Conservation (phyloP, 768 basidiomycete genomes). For the Suillus subluteus region DNA sequence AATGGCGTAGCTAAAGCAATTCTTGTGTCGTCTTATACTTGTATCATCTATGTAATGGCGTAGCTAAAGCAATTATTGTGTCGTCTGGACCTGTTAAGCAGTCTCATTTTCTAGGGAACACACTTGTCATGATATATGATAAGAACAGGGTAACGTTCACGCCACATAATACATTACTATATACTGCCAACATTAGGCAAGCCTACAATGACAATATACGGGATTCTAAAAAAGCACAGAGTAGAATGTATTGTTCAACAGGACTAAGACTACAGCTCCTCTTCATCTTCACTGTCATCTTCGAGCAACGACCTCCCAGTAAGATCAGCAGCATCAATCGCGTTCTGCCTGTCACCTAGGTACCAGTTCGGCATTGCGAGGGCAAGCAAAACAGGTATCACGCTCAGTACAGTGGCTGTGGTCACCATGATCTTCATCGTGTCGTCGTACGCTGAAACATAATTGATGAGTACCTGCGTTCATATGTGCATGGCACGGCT, state of each 20-base stretch:
- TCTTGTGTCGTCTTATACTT: not conserved
- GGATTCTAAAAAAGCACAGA: not conserved
- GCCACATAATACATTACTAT: too few relatives aligned
- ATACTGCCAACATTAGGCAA: too few relatives aligned
- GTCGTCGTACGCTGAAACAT: conserved; percentile 49
- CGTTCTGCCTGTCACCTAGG: conserved; percentile 73
- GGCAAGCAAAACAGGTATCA: conserved; percentile 61
- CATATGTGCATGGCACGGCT: not conserved
- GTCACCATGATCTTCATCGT: conserved; percentile 62
- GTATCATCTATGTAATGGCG: not conserved
- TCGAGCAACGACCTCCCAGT: conserved; percentile 16
- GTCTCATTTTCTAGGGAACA: not conserved
- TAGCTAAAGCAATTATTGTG: not conserved
- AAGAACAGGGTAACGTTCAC: too few relatives aligned
- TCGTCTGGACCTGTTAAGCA: not conserved
- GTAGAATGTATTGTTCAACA: not conserved
- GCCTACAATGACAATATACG: too few relatives aligned
- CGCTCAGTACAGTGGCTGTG: conserved; percentile 52
- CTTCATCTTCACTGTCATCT: not conserved
- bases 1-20: not conserved
- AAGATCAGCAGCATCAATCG: conserved; percentile 49
- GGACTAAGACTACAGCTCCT: not conserved
- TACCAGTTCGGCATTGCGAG: conserved; percentile 68
- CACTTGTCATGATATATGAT: too few relatives aligned
- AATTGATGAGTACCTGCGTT: not conserved